Evolutionary conservation across 148 eudicot species (phyloP).

Genomic region (Polygonum maritimum): DNA sequence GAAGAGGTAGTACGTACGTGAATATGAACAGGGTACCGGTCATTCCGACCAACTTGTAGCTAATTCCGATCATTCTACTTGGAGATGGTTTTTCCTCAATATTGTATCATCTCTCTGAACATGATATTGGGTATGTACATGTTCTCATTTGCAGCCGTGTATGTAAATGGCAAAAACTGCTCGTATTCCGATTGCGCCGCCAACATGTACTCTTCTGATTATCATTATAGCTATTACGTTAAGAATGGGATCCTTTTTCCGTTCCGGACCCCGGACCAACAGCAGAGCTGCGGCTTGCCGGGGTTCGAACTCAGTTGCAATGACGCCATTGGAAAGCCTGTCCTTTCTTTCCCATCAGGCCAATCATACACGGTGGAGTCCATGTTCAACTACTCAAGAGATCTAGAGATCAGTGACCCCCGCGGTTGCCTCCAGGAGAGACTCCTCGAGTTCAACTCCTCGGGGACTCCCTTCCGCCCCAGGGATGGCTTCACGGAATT

Average conservation of each 20-base stretch:
- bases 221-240: not conserved
- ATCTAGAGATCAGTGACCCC: not conserved
- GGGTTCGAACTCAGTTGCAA: not conserved
- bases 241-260: not conserved
- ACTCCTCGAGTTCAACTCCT: not conserved
- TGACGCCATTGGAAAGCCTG: not conserved
- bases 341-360: not conserved
- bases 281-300: not conserved
- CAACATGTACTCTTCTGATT: not conserved
- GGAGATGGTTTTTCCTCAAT: no score
- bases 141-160: not conserved
- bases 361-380: not conserved
- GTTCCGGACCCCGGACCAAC: not conserved
- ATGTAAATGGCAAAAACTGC: not conserved
- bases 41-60: no score
- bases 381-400: not conserved
- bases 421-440: not conserved
- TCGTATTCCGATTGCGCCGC: not conserved
- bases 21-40: no score
- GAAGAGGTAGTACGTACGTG: no score
- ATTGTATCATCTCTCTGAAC: no score
- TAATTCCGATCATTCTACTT: no score
- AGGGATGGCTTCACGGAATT: not conserved
- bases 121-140: not conserved
- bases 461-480: not conserved